Conservation (phyloP, 2,329 filamentous ascomycete species). For the Trichophaea hybrida region DNA sequence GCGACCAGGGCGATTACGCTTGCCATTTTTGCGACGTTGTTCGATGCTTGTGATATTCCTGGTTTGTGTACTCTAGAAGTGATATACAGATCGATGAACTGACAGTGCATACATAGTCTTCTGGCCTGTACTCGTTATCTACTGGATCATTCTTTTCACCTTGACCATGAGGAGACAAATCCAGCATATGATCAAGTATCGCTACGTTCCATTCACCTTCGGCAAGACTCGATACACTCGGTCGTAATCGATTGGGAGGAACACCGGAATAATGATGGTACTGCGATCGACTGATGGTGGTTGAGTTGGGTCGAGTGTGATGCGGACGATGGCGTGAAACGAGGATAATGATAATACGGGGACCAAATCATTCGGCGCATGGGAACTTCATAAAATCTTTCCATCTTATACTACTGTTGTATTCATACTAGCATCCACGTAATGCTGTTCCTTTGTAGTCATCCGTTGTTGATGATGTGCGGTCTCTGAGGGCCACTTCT, state of each 20-base stretch:
- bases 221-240: slow-evolving; percentile 66
- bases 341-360: too few species aligned
- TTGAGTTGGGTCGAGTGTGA: too few species aligned
- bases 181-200: slow-evolving; percentile 99
- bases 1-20: slow-evolving; percentile 77
- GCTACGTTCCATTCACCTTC: slow-evolving; percentile 86
- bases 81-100: background rate
- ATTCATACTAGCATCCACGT: too few species aligned
- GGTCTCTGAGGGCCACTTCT: too few species aligned
- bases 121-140: slow-evolving; percentile 96
- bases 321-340: too few species aligned
- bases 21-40: slow-evolving; percentile 80
- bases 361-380: too few species aligned
- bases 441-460: too few species aligned
- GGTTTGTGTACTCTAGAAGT: slow-evolving; percentile 7
- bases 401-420: too few species aligned
- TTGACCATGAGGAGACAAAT: slow-evolving; percentile 99
- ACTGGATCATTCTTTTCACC: slow-evolving; percentile 94
- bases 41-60: slow-evolving; percentile 84
- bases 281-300: too few species aligned
- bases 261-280: too few species aligned
- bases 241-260: slow-evolving; percentile 10
- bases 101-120: slow-evolving; percentile 45
- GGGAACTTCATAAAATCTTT: too few species aligned
- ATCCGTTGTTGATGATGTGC: too few species aligned